phyloP scores from a whole-genome alignment of 2,329 filamentous ascomycete genomes.

The Fusarium metavorans region DNA sequence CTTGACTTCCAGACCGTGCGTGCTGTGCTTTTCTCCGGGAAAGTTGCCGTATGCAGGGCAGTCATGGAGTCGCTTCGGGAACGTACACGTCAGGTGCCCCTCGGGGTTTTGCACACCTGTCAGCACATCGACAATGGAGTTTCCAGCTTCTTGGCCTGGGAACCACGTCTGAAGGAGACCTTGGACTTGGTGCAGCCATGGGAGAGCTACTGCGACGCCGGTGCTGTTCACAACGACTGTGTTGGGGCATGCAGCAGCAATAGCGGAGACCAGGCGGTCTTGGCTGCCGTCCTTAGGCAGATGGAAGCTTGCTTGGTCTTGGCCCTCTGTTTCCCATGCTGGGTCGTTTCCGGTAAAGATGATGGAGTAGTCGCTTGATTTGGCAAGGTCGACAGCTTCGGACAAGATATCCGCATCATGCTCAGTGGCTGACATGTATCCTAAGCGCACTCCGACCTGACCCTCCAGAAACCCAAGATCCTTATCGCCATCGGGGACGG shows the following conservation, averaged over 20 bases:
- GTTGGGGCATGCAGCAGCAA: constrained; percentile 69
- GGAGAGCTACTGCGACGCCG: constrained; percentile 71
- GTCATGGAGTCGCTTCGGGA: constrained; percentile 70
- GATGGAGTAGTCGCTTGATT: constrained; percentile 68
- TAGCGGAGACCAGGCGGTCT: constrained; percentile 68
- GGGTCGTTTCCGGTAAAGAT: constrained; percentile 70
- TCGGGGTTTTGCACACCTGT: constrained; percentile 74
- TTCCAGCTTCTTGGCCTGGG: constrained; percentile 76
- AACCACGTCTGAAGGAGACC: constrained; percentile 75
- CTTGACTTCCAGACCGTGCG: constrained; percentile 65
- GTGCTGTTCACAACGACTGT: constrained; percentile 73
- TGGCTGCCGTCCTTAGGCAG: constrained; percentile 70
- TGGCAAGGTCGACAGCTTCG: constrained; percentile 68
- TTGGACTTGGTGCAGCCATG: constrained; percentile 67
- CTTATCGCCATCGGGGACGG: constrained; percentile 30
- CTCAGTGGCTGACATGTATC: constrained; percentile 47
- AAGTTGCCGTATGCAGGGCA: constrained; percentile 76
- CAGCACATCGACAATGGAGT: constrained; percentile 75
- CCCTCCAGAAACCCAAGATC: constrained; percentile 50
- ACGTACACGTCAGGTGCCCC: constrained; percentile 72
- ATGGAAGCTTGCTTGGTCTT: constrained; percentile 80
- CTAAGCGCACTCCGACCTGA: constrained; percentile 47
- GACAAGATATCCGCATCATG: constrained; percentile 52
- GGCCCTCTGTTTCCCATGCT: constrained; percentile 63
- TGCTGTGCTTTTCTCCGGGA: constrained; percentile 55